These are phyloP conservation scores for Escallonia herrerae DNA, from an alignment of 129 eudicot genomes.

Conservation along the genomic window DNA sequence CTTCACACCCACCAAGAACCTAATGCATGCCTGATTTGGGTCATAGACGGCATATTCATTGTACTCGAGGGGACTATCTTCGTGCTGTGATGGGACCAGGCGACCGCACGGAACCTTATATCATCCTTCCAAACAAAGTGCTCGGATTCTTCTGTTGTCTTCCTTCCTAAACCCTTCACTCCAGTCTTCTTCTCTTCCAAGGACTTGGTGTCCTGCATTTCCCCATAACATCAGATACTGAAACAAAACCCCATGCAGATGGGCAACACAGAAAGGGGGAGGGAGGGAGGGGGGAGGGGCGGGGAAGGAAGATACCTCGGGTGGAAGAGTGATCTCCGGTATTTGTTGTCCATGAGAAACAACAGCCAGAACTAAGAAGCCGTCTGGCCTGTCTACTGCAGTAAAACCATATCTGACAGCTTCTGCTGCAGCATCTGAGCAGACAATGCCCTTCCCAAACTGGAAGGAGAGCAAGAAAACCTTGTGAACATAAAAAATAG, in stretches of 20 bases:
- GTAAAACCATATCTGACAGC: conserved; percentile 87
- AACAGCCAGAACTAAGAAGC: conserved; percentile 73
- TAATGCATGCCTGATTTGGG: conserved; percentile 73
- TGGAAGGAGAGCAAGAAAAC: conserved; percentile 5
- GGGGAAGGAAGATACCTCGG: conserved; percentile 25
- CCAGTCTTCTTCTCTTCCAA: conserved; percentile 61
- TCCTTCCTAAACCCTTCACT: conserved; percentile 66
- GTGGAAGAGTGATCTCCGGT: conserved; percentile 39
- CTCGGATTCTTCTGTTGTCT: conserved; percentile 79
- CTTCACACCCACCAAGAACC: conserved; percentile 83
- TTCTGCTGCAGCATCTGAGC: conserved; percentile 94
- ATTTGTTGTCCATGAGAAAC: conserved; percentile 65
- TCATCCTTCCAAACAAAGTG: conserved; percentile 84
- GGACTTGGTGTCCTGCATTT: conserved; percentile 36
- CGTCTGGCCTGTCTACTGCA: conserved; percentile 81
- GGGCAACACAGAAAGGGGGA: too few species aligned
- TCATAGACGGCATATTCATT: conserved; percentile 88
- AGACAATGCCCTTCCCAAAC: conserved; percentile 91
- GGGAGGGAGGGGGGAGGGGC: too few species aligned
- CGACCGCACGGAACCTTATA: conserved; percentile 82
- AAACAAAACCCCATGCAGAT: too few species aligned
- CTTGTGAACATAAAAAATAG: background rate
- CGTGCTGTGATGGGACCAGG: conserved; percentile 53
- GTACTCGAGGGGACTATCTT: conserved; percentile 69
- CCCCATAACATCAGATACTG: background rate